A percentile compares a stretch with the other conserved stretches of the same genome.
Conservation (phyloP, 257 asterid species). For the Jacaranda copaia region DNA sequence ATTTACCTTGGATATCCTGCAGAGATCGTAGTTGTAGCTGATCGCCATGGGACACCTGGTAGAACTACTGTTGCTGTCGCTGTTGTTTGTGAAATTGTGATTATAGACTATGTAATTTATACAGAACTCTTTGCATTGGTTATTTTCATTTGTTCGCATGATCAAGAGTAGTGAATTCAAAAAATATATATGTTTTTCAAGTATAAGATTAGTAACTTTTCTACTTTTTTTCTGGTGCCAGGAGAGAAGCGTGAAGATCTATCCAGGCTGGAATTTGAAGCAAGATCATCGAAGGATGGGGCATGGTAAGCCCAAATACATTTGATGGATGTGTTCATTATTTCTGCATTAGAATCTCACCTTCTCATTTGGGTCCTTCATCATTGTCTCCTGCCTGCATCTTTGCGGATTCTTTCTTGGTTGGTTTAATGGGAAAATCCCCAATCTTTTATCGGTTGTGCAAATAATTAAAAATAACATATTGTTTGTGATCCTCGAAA, state of each 20-base stretch:
- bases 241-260: slow-evolving; percentile 55
- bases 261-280: slow-evolving; percentile 76
- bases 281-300: slow-evolving; percentile 78
- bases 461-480: slow-evolving; percentile 2
- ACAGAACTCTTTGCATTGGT: too few species aligned
- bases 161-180: not conserved
- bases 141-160: not conserved
- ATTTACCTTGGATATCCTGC: too few species aligned
- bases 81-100: too few species aligned
- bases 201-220: not conserved
- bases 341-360: not conserved
- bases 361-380: slow-evolving; percentile 5
- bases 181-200: not conserved
- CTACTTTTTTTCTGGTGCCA: slow-evolving; percentile 36
- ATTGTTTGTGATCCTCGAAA: not conserved
- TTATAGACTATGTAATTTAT: too few species aligned
- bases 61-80: too few species aligned
- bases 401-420: not conserved
- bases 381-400: slow-evolving; percentile 20
- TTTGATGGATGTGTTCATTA: not conserved
- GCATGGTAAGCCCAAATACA: slow-evolving; percentile 71
- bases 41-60: too few species aligned
- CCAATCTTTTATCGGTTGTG: not conserved
- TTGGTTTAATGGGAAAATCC: slow-evolving; percentile 1
- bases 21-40: too few species aligned